These are phyloP conservation scores for Digitaria exilis DNA, from an alignment of 202 grass and related monocot species.

Conservation along the genomic window DNA sequence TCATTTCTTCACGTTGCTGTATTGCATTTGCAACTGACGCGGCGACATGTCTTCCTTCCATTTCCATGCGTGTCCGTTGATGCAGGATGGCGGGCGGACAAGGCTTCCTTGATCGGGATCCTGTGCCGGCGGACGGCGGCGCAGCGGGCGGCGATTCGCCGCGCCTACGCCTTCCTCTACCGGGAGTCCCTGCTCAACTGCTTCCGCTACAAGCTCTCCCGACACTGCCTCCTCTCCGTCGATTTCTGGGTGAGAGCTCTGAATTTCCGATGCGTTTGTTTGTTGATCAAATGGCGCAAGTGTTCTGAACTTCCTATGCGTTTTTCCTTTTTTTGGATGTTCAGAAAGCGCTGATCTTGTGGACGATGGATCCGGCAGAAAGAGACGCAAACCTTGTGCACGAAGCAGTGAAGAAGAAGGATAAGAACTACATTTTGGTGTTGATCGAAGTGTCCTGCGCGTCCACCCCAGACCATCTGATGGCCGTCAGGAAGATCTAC, in stretches of 20 bases:
- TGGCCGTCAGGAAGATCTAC: conserved; percentile 64
- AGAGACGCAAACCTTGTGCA: conserved; percentile 76
- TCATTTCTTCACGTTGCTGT: background rate
- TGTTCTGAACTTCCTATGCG: conserved; percentile 1
- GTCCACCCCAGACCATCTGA: conserved; percentile 69
- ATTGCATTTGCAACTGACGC: background rate
- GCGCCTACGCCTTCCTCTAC: conserved; percentile 65
- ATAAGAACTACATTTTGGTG: conserved; percentile 39
- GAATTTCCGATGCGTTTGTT: background rate
- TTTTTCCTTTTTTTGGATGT: no score
- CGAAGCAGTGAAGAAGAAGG: conserved; percentile 56
- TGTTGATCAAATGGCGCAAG: no score
- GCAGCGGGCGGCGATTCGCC: conserved; percentile 65
- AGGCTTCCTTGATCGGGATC: conserved; percentile 56
- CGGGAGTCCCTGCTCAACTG: conserved; percentile 59
- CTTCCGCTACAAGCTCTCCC: conserved; percentile 62
- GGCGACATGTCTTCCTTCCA: background rate
- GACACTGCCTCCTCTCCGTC: conserved; percentile 36
- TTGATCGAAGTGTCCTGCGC: conserved; percentile 74
- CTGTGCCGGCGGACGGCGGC: conserved; percentile 59
- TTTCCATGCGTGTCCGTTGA: no score
- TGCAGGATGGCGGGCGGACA: conserved; percentile 74
- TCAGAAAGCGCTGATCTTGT: conserved; percentile 75
- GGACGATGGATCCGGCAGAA: conserved; percentile 79
- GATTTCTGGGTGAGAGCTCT: conserved; percentile 66